Base-by-base conservation (phyloP, 1,284 basidiomycete genomes). In the Sporisorium scitamineum region DNA sequence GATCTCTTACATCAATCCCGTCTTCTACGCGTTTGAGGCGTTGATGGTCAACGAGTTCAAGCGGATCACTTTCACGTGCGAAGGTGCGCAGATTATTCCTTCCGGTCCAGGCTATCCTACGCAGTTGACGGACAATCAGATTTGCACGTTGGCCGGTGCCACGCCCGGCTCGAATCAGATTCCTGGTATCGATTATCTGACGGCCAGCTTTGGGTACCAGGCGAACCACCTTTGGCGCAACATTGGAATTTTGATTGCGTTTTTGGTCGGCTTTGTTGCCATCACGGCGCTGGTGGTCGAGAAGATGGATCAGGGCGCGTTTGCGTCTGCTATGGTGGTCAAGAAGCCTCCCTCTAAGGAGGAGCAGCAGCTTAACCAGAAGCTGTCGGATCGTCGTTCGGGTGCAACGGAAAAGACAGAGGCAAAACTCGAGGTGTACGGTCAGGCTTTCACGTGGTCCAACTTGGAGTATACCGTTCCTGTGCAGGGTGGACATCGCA, bases 1-100 rank as follows among this genome's bases (percentile, higher is more conserved):
- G 93, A 72, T 80, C 60, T 64, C 63, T 24, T 79, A 79, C 56
- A 34, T 77, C 59, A 80, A 78, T 54, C 84, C 85, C 7, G 83
- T 93, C 45, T 87, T 90, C 16, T 95, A 94, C 86, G 92, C 91
- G 0, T 95, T 93, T 88, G 90, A 91, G 75, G 92, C 90, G 1
- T 87, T 90, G 56, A 76, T 82, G 76, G 62, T 76, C 61, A 89
- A 89, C 84, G 88, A 89, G 81, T 89, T 89, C 76, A 74, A 72
- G 59, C 52, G 74, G 0, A 51, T 67, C 44, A 79, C 61, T 1
- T 76, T 79, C 44, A 76, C 76, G 20, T 81, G 80, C 51, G 69
- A 63, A 32, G 79, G 75, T 2, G 61, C 63, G 0, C 59, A 76
- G 64, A 69, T 80, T 47, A 34, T 77, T 10, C 76, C 75, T 11